Conservation (phyloP, 1,284 basidiomycete genomes). For the Heterobasidion parviporum region DNA sequence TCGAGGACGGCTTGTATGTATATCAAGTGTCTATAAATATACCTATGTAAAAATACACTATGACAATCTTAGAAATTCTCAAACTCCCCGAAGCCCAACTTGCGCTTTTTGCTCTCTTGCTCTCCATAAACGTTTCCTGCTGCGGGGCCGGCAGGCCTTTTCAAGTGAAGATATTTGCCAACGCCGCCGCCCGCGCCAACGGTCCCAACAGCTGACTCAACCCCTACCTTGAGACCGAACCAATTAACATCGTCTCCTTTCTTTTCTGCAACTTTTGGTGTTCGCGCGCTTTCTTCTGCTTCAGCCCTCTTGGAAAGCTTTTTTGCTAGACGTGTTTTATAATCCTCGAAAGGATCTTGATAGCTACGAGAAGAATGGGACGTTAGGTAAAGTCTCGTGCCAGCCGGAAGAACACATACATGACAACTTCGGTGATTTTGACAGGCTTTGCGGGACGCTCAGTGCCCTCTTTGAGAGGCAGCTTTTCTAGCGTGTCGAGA, state of each 20-base stretch:
- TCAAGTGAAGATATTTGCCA: constrained; percentile 60
- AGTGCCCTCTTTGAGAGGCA: constrained; percentile 76
- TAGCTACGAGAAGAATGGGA: constrained; percentile 34
- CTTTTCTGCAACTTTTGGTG: constrained; percentile 26
- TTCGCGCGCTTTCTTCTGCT: constrained; percentile 31
- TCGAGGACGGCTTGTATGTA: background rate
- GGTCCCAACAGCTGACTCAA: constrained; percentile 24
- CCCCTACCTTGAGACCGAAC: constrained; percentile 75
- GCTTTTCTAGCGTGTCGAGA: constrained; percentile 74
- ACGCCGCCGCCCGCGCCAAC: constrained; percentile 27
- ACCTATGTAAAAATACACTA: background rate
- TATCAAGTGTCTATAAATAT: constrained; percentile 3
- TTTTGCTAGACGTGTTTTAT: constrained; percentile 68
- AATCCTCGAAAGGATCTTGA: constrained; percentile 83
- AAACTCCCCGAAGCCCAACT: constrained; percentile 76
- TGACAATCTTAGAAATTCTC: constrained; percentile 10
- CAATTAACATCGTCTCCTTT: constrained; percentile 67
- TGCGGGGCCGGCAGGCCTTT: constrained; percentile 30
- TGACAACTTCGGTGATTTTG: constrained; percentile 68
- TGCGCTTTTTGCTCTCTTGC: constrained; percentile 63
- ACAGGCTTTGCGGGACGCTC: constrained; percentile 84
- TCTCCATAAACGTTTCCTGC: constrained; percentile 17
- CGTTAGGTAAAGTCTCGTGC: background rate
- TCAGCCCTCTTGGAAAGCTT: constrained; percentile 66
- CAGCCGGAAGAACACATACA: constrained; percentile 36